A percentile compares a stretch with the other conserved stretches of the same genome.
These are phyloP conservation scores for Podospora bellae-mahoneyi DNA, from an alignment of 495 filamentous ascomycete species.

Conservation along the genomic window DNA sequence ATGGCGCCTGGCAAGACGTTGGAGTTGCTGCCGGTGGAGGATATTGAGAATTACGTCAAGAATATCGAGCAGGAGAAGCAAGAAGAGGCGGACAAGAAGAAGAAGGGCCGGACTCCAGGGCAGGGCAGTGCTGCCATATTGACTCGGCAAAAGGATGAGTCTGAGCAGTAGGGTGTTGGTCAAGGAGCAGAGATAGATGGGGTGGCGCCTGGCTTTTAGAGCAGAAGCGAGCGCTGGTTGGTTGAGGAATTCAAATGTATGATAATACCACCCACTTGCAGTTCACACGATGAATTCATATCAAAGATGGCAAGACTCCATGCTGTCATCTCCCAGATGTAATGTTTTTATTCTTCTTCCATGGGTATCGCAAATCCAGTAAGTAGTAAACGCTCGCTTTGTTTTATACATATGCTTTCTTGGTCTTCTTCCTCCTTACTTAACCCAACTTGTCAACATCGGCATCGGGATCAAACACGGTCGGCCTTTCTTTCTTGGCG, in stretches of 20 bases:
- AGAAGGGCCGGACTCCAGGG: conserved; percentile 73
- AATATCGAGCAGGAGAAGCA: conserved; percentile 98
- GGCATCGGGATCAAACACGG: conserved; percentile 71
- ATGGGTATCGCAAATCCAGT: conserved; percentile 1
- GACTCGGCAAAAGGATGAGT: conserved; percentile 57
- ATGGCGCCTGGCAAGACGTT: conserved; percentile 92
- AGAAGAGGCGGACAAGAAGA: conserved; percentile 96
- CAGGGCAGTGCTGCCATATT: conserved; percentile 75
- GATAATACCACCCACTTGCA: conserved; percentile 5
- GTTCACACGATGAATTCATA: too few relatives aligned
- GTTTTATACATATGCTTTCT: not conserved
- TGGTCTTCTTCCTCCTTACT: conserved; percentile 6
- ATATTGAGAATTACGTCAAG: conserved; percentile 95
- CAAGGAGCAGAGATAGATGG: not conserved
- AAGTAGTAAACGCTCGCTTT: not conserved
- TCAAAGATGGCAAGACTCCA: too few relatives aligned
- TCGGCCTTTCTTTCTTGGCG: conserved; percentile 42
- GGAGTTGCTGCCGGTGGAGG: conserved; percentile 93
- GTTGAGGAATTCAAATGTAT: not conserved
- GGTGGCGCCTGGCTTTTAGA: not conserved
- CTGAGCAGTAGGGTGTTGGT: conserved; percentile 26
- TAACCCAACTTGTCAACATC: conserved; percentile 74
- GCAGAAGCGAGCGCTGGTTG: not conserved
- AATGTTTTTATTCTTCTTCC: not conserved
- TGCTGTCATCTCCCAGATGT: too few relatives aligned